Base-by-base conservation (phyloP, 1,139 yeast genomes). In the Hemisphaericaspora lyxosophila region DNA sequence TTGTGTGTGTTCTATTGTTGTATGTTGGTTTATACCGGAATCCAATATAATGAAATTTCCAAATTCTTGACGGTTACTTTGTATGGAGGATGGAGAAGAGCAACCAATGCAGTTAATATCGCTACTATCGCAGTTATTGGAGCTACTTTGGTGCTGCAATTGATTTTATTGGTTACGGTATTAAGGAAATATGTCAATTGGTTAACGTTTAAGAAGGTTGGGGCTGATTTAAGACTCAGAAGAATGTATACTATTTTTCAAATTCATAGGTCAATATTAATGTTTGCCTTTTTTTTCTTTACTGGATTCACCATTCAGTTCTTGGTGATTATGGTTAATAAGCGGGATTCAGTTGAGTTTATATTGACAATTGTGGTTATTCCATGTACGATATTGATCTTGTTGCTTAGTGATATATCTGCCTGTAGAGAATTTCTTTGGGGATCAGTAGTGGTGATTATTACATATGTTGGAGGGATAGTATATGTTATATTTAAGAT, bases 291-390 rank as follows among this genome's bases (percentile, higher is more conserved):
- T 39, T 74, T 72, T 62, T 73, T 73, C 57, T 73, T 75, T 45
- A 53, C 75, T 31, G 81, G 79, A 1, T 76, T 75, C 53, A 73
- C 80, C 1, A 64, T 75, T 26, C 82, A 76, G 51, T 76, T 75
- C 47, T 54, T 72, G 23, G 77, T 74, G 27, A 73, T 76, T 39
- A 73, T 75, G 60, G 59, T 73, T 24, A 42, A 50, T 20, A 57
- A 70, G 38, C 61, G 59, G 35, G 51, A 55, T 15, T 74, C 75
- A 8, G 60, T 61, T 11, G 81, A 76, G 49, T 76, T 75, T 48
- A 73, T 66, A 3, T 58, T 76, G 31, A 76, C 82, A 0, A 62
- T 75, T 14, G 62, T 70, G 22, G 78, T 75, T 34, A 59, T 75
- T 19, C 81, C 81, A 2, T 47, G 71, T 18, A 73, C 80, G 0